A percentile compares a stretch with the other conserved stretches of the same genome.
Evolutionary conservation across 345 rosid species (phyloP).

Genomic region (Raphanus sativus): DNA sequence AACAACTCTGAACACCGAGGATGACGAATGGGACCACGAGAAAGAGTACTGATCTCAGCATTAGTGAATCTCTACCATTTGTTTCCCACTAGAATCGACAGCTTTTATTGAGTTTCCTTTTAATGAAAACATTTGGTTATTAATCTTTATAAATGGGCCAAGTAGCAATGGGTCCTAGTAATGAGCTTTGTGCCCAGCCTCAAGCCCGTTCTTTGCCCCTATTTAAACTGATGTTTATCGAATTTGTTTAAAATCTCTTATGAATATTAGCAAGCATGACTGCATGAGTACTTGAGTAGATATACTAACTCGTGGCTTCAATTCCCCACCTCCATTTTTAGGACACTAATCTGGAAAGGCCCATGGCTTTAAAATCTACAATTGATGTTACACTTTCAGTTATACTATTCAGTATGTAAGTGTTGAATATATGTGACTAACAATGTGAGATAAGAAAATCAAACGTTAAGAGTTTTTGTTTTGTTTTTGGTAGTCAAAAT

Average conservation of each 20-base stretch:
- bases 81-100: conserved; percentile 6
- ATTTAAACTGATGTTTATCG: background rate
- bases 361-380: background rate
- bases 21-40: conserved; percentile 71
- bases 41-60: conserved; percentile 42
- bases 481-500: background rate
- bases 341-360: too few relatives aligned
- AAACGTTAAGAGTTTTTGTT: background rate
- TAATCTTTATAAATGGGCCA: conserved; percentile 9
- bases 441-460: background rate
- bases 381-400: background rate
- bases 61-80: background rate
- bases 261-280: background rate
- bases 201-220: background rate
- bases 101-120: conserved; percentile 33
- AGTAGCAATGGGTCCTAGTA: background rate
- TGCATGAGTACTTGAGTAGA: too few relatives aligned
- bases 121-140: conserved; percentile 45
- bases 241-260: background rate
- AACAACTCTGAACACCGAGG: conserved; percentile 59
- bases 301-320: background rate
- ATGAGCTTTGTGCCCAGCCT: conserved; percentile 10
- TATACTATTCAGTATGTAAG: background rate
- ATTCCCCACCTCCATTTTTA: background rate
- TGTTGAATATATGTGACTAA: background rate